A percentile compares a stretch with the other conserved stretches of the same genome.
phyloP scores from a whole-genome alignment of 192 early-diverging fungal species.

The Backusella liffmaniae region DNA sequence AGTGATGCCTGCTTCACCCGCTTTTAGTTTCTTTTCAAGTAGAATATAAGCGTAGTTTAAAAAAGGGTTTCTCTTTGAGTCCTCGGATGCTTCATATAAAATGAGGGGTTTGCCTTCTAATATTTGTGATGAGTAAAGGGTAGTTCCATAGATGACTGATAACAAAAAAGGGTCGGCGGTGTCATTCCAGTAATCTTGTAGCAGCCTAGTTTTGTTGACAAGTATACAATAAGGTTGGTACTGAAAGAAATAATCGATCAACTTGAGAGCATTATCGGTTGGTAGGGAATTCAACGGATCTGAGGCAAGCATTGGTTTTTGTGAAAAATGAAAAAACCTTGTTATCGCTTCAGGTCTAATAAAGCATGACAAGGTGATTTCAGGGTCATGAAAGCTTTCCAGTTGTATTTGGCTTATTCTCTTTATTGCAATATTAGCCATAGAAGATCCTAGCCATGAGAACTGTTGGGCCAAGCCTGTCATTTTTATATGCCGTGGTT shows the following conservation, averaged over 20 bases:
- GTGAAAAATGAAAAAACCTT: neutral
- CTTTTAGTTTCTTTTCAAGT: neutral
- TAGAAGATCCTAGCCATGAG: neutral
- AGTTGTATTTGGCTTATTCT: neutral
- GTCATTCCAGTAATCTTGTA: constrained; percentile 32
- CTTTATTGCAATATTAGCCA: neutral
- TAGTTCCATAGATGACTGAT: constrained; percentile 23
- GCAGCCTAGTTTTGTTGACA: constrained; percentile 28
- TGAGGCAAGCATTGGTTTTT: neutral
- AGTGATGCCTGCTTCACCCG: neutral
- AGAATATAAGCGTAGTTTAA: constrained; percentile 27
- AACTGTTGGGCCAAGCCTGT: neutral
- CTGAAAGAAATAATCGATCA: constrained; percentile 30
- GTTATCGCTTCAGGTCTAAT: neutral
- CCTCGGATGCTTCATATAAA: constrained; percentile 8
- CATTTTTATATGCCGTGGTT: neutral
- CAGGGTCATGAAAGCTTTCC: neutral
- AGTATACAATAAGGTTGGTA: constrained; percentile 19
- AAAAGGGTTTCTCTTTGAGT: constrained; percentile 13
- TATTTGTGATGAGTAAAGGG: constrained; percentile 18
- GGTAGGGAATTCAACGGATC: constrained; percentile 19
- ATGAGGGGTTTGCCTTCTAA: constrained; percentile 16
- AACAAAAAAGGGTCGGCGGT: constrained; percentile 25
- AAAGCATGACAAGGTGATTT: neutral
- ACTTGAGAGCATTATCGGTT: constrained; percentile 17